phyloP scores from a whole-genome alignment of 169 alveolate genomes.

The Cryptosporidium sp. region DNA sequence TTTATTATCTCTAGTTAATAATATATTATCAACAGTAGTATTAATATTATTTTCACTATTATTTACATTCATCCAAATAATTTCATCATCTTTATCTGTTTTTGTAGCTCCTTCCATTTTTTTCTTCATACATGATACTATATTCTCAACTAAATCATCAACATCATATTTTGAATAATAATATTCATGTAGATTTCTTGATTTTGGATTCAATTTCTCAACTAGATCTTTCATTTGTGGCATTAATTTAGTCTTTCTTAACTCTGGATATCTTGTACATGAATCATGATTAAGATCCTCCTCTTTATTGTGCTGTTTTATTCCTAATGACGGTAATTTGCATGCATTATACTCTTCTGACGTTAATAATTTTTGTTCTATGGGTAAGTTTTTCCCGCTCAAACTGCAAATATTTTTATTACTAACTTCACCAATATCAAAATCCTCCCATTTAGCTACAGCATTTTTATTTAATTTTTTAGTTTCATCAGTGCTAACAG shows the following conservation, averaged over 20 bases:
- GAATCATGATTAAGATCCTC: background rate
- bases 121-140: background rate
- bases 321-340: conserved; percentile 22
- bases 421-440: conserved; percentile 31
- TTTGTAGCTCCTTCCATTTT: background rate
- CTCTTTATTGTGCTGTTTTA: background rate
- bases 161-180: conserved; percentile 11
- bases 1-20: background rate
- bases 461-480: conserved; percentile 6
- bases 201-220: conserved; percentile 23
- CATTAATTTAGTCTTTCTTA: conserved; percentile 28
- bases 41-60: background rate
- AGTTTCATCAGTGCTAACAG: background rate
- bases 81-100: conserved; percentile 4
- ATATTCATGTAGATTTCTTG: conserved; percentile 11
- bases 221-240: conserved; percentile 56
- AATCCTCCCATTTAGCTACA: conserved; percentile 56
- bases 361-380: conserved; percentile 50
- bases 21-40: conserved; percentile 1
- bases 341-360: conserved; percentile 59
- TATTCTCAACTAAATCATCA: conserved; percentile 48
- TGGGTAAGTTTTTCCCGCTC: conserved; percentile 28
- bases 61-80: background rate
- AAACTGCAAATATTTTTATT: conserved; percentile 13
- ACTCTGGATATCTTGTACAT: conserved; percentile 16